Percentiles rank a stretch among this genome's conserved stretches.
phyloP scores from a whole-genome alignment of 139 green algal species.

The Coccomyxa sp. region DNA sequence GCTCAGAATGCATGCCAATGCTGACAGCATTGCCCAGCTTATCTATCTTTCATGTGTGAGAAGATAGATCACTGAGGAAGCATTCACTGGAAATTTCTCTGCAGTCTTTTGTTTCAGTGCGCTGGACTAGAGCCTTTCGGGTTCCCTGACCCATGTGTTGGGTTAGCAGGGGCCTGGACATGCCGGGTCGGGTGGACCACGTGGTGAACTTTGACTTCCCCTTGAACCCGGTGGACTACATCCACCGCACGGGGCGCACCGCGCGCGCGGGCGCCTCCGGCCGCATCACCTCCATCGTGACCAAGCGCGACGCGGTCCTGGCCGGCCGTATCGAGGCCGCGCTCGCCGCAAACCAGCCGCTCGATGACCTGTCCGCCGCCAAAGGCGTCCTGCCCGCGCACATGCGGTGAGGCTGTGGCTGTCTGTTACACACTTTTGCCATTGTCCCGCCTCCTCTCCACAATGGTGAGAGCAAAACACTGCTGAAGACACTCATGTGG shows the following conservation, averaged over 20 bases:
- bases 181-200: constrained; percentile 82
- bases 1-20: too few species aligned
- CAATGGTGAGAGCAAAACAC: background rate
- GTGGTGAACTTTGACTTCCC: constrained; percentile 99
- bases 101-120: too few species aligned
- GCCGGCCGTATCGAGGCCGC: constrained; percentile 72
- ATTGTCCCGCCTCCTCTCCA: background rate
- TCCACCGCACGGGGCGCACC: constrained; percentile 87
- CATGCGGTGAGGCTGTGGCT: constrained; percentile 25
- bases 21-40: too few species aligned
- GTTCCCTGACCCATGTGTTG: too few species aligned
- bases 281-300: constrained; percentile 67
- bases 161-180: constrained; percentile 78
- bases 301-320: constrained; percentile 64
- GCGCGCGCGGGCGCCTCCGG: constrained; percentile 70
- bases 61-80: too few species aligned
- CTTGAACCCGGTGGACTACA: constrained; percentile 81
- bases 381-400: constrained; percentile 49
- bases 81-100: too few species aligned
- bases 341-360: constrained; percentile 51
- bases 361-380: constrained; percentile 66
- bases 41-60: too few species aligned
- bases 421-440: background rate
- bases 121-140: too few species aligned
- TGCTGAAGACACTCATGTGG: background rate